Conservation (phyloP, 352 stramenopile genomes). For the Globisporangium spinosum region DNA sequence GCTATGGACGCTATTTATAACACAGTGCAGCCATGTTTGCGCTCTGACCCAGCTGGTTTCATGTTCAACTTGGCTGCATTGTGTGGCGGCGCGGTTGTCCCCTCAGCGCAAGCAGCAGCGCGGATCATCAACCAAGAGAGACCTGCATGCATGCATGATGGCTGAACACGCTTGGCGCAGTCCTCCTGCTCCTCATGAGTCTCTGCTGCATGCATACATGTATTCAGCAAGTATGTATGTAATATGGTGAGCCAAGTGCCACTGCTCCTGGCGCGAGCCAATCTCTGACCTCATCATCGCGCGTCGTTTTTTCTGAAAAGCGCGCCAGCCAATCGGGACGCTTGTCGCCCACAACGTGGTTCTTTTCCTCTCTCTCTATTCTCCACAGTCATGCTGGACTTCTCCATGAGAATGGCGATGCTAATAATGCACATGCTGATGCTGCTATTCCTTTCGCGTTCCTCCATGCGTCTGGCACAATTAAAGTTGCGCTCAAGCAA, state of each 20-base stretch:
- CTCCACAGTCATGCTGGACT: background rate
- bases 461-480: background rate
- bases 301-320: background rate
- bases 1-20: constrained; percentile 4
- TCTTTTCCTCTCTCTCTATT: background rate
- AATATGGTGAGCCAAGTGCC: background rate
- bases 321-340: constrained; percentile 3
- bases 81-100: background rate
- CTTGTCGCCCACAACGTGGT: background rate
- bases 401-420: background rate
- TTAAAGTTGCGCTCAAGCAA: background rate
- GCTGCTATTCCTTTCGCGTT: background rate
- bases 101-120: too few species aligned
- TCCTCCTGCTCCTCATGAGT: too few species aligned
- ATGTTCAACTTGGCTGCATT: constrained; percentile 2
- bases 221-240: background rate
- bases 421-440: background rate
- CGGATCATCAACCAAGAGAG: too few species aligned
- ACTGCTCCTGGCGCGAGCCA: background rate
- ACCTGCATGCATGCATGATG: too few species aligned
- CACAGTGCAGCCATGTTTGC: background rate
- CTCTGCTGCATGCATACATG: too few species aligned
- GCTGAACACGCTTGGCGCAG: too few species aligned
- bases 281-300: background rate
- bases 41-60: constrained; percentile 1